phyloP scores from a whole-genome alignment of 768 basidiomycete species.

The Leccinum aurantiacum region DNA sequence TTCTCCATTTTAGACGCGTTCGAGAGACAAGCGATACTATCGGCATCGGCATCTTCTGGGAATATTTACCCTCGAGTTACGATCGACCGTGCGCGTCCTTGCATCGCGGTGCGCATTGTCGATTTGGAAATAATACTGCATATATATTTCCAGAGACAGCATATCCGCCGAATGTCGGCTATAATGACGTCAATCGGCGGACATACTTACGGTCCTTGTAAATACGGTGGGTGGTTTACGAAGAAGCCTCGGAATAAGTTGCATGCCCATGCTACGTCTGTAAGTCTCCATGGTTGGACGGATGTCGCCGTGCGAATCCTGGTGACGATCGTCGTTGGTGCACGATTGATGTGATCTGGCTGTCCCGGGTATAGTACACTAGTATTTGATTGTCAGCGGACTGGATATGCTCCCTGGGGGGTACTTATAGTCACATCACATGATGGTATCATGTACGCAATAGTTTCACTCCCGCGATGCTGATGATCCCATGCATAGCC shows the following conservation, averaged over 20 bases:
- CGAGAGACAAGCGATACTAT: neutral
- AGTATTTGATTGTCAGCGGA: neutral
- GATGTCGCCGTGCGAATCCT: neutral
- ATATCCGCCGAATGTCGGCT: neutral
- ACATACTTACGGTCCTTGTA: neutral
- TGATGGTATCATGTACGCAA: neutral
- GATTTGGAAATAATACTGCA: neutral
- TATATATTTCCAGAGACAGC: neutral
- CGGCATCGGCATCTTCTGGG: neutral
- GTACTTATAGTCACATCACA: neutral
- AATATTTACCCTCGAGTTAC: neutral
- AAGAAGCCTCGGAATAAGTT: neutral
- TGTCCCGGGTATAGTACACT: neutral
- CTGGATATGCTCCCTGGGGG: neutral
- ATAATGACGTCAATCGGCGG: neutral
- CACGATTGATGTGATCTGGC: neutral
- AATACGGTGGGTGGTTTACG: neutral
- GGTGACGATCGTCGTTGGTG: neutral
- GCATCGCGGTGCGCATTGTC: neutral
- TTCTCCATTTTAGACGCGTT: neutral
- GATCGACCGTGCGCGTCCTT: neutral
- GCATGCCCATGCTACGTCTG: constrained; percentile 42
- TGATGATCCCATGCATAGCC: neutral
- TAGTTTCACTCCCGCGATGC: neutral
- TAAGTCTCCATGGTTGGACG: constrained; percentile 53